Evolutionary conservation across 2,329 filamentous ascomycete species (phyloP), one percentile per base, ranked within the genome.

Genomic region (Lasiodiplodia hormozganensis): DNA sequence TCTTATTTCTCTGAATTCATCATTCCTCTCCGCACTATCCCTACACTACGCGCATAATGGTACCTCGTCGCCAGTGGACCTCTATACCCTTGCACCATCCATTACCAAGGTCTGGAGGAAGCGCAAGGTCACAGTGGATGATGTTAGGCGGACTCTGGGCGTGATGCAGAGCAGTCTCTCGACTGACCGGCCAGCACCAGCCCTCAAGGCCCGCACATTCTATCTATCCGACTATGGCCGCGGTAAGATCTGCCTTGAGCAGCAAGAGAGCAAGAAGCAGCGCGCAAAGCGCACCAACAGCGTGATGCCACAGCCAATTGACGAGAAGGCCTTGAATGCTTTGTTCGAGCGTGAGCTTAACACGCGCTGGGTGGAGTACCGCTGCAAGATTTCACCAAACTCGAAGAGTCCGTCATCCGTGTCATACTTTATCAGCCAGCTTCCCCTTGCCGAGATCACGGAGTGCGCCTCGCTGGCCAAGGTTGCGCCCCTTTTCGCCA

Each of bases 351-450:
- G 80, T 18, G 79, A 80, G 14, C 71, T 88, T 53, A 79, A 83
- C 56, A 71, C 78, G 18, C 72, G 82, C 14, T 88, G 84, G 84
- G 77, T 74, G 10, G 75, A 76, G 60, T 83, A 82, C 77, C 10
- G 36, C 68, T 75, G 81, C 81, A 28, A 74, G 72, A 49, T 76
- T 8, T 62, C 65, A 23, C 79, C 90, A 1, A 86, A 89, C 74
- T 57, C 57, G 18, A 65, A 68, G 23, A 68, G 58, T n/a, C 40
- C 57, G 10, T 53, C 38, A 40, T 68, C 67, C 25, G 78, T 77
- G 21, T 81, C 83, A 49, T 91, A 92, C 72, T 92, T 90, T 71
- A 76, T 92, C 56, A 75, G 79, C 47, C 81, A 83, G 34, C 82
- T 92, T 6, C 88, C 89, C 23, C 82, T 87, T 67, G 85, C 85